Evolutionary conservation across 1,284 basidiomycete species (phyloP).

Genomic region (Tranzscheliella williamsii): DNA sequence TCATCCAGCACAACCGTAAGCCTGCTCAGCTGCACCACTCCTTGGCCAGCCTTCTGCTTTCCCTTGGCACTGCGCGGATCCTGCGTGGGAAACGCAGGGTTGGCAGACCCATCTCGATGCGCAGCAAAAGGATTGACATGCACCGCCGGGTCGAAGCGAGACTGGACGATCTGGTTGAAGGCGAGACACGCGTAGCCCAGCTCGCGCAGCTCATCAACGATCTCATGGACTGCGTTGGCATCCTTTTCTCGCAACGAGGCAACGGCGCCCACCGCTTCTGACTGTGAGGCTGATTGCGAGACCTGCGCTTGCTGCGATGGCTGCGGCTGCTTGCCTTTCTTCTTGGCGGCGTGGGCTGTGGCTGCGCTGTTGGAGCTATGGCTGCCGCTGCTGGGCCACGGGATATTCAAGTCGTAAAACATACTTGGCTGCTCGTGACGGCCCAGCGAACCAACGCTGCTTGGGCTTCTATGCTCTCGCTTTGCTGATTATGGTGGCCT

Average conservation of each 20-base stretch:
- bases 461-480: too few relatives aligned
- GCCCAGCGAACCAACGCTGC: too few relatives aligned
- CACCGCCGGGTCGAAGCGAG: constrained; percentile 32
- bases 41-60: constrained; percentile 5
- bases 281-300: neutral
- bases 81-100: constrained; percentile 50
- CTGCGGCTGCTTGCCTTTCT: constrained; percentile 33
- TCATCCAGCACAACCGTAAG: constrained; percentile 58
- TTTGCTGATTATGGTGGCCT: too few relatives aligned
- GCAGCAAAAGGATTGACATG: constrained; percentile 41
- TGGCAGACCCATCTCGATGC: constrained; percentile 9
- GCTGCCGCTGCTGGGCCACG: constrained; percentile 31
- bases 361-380: constrained; percentile 2
- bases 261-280: constrained; percentile 1
- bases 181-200: constrained; percentile 50
- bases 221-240: constrained; percentile 15
- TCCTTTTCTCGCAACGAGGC: constrained; percentile 21
- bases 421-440: constrained; percentile 15
- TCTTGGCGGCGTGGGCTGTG: constrained; percentile 10
- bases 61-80: constrained; percentile 32
- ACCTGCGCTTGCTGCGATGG: neutral
- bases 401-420: constrained; percentile 54
- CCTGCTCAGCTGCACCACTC: constrained; percentile 52
- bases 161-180: constrained; percentile 48
- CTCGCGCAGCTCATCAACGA: constrained; percentile 29